Evolutionary conservation across 345 rosid genomes (phyloP).

Genomic region (Camelina laxa): DNA sequence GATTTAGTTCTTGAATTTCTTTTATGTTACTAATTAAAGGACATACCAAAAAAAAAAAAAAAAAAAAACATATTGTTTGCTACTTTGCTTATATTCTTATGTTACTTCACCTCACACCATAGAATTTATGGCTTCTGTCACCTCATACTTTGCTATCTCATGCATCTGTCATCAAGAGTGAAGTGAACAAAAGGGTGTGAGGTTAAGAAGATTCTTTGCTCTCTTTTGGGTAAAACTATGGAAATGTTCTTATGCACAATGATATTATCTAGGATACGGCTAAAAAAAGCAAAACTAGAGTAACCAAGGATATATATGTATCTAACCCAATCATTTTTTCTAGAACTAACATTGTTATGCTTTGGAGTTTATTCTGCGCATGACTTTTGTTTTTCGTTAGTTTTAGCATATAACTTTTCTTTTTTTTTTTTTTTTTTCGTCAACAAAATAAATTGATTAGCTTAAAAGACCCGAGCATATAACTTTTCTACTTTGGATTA

Average conservation of each 20-base stretch:
- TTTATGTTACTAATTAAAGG: not conserved
- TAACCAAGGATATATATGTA: conserved; percentile 6
- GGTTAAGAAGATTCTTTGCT: conserved; percentile 41
- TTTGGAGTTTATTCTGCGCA: not conserved
- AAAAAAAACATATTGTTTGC: conserved; percentile 23
- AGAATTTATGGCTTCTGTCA: conserved; percentile 36
- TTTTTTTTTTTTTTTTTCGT: too few species aligned
- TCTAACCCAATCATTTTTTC: conserved; percentile 1
- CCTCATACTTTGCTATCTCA: conserved; percentile 11
- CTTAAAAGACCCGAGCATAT: too few species aligned
- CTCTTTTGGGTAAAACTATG: conserved; percentile 31
- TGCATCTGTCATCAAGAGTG: conserved; percentile 34
- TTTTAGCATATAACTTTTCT: not conserved
- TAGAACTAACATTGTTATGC: not conserved
- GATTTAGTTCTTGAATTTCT: not conserved
- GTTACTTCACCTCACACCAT: conserved; percentile 27
- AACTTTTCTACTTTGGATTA: not conserved
- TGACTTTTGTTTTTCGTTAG: not conserved
- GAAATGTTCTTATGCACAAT: conserved; percentile 5
- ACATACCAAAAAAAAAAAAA: not conserved
- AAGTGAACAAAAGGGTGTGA: conserved; percentile 45
- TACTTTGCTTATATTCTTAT: conserved; percentile 44
- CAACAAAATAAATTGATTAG: too few species aligned
- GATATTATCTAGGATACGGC: conserved; percentile 13
- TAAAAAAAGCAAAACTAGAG: not conserved